Evolutionary conservation across 2,329 filamentous ascomycete species (phyloP), one percentile per base, ranked within the genome.

Genomic region (Bisporella sp.): DNA sequence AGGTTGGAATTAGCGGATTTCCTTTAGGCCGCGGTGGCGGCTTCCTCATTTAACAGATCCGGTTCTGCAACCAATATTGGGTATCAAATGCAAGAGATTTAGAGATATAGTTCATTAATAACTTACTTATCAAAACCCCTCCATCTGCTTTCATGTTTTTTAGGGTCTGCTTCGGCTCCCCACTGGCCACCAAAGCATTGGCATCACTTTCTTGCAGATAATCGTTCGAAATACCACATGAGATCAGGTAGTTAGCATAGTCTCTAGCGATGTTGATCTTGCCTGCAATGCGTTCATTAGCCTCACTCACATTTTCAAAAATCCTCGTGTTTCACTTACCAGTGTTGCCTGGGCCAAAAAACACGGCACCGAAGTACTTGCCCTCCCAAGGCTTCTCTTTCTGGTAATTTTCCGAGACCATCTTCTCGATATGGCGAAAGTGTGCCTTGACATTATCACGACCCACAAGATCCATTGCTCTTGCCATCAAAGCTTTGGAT

Each of bases 231-330:
- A 80, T 78, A 0, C 82, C 80, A 0, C 87, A 68, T 0, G 78
- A 74, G 0, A 75, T 72, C 0, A 92, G 69, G 35, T 89, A 84
- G 5, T 79, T 73, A 0, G 78, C 83, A 51, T 88, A 90, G 0
- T 87, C 66, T 0, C 86, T 74, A 0, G 87, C 87, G 0, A 91
- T 82, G 0, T 87, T 91, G 0, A 87, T 92, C 68, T 62, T 69
- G 73, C 84, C 85, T 55, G 82, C 48, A 59, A 48, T 31, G 21
- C 5, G 6, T 9, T 6, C 12, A 31, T 30, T 21, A 21, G 21
- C 21, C 21, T 21, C 21, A 3, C 21, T 21, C 21, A 21, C 21
- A 21, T 21, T 21, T 21, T 3, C 21, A 21, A 21, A 21, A 21
- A 21, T 21, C 21, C 21, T 21, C 2, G 21, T 3, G 21, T 21